phyloP scores from a whole-genome alignment of 331 rosid genomes.

The Malus hybrid region DNA sequence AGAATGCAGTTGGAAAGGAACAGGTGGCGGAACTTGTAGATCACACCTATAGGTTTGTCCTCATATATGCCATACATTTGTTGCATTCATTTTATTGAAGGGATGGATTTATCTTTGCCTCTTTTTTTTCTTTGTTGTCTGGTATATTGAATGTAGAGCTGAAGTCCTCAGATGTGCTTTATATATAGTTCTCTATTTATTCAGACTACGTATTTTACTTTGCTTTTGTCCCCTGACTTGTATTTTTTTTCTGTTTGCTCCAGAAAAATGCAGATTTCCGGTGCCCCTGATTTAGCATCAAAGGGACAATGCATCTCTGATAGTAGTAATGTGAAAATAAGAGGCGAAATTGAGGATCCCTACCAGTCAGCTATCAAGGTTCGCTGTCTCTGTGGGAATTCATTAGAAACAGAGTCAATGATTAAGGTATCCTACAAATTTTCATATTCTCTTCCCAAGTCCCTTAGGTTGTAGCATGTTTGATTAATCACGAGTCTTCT shows the following conservation, averaged over 20 bases:
- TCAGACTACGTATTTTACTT: background rate
- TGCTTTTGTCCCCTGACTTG: constrained; percentile 7
- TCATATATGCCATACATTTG: constrained; percentile 1
- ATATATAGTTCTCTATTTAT: background rate
- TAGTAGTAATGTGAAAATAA: constrained; percentile 60
- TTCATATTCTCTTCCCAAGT: background rate
- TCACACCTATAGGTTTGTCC: constrained; percentile 80
- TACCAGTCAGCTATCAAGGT: constrained; percentile 48
- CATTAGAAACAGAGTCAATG: constrained; percentile 64
- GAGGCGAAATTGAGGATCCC: constrained; percentile 66
- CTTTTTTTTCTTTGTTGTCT: background rate
- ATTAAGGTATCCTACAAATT: constrained; percentile 45
- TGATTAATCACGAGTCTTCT: background rate
- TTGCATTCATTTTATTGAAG: background rate
- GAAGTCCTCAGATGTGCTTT: background rate
- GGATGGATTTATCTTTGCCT: background rate
- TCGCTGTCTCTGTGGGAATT: constrained; percentile 85
- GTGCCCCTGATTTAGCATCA: constrained; percentile 74
- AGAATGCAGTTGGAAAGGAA: constrained; percentile 69
- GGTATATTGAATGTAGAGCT: background rate
- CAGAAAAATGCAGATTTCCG: constrained; percentile 83
- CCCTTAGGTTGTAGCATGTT: background rate
- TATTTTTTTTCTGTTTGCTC: constrained; percentile 12
- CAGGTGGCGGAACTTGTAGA: constrained; percentile 87
- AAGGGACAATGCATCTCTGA: constrained; percentile 78